Percentiles rank a stretch among this genome's conserved stretches.
Evolutionary conservation across 1,284 basidiomycete genomes (phyloP).

Genomic region (Inonotus hispidus): DNA sequence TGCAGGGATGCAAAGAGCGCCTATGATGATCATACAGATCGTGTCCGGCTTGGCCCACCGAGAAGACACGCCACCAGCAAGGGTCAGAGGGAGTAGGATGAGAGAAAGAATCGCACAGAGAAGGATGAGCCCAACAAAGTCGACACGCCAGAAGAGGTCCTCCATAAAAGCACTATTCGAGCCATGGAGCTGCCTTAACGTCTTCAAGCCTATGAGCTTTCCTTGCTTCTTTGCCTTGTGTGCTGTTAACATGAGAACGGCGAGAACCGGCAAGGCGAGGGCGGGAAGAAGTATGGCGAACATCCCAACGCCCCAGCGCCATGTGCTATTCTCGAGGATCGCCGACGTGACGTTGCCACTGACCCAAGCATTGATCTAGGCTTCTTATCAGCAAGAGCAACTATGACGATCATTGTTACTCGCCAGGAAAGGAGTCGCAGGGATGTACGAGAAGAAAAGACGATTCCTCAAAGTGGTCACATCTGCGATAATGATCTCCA

Average conservation of each 20-base stretch:
- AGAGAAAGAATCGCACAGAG: constrained; percentile 29
- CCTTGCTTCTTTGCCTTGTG: constrained; percentile 23
- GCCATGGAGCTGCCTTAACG: constrained; percentile 23
- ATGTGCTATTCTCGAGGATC: constrained; percentile 27
- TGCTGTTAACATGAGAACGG: constrained; percentile 28
- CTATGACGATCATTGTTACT: neutral
- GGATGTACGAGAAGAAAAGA: constrained; percentile 35
- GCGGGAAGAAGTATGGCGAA: constrained; percentile 37
- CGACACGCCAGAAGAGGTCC: constrained; percentile 35
- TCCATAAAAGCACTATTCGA: constrained; percentile 20
- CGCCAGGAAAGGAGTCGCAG: constrained; percentile 29
- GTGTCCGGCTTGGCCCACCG: constrained; percentile 30
- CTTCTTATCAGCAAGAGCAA: neutral
- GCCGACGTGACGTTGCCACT: constrained; percentile 30
- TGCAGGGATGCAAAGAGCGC: constrained; percentile 29
- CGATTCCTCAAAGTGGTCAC: constrained; percentile 33
- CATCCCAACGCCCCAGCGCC: constrained; percentile 37
- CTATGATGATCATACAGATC: constrained; percentile 35
- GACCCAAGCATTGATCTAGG: constrained; percentile 36
- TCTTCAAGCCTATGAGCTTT: constrained; percentile 25
- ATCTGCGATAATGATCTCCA: constrained; percentile 37
- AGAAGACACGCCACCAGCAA: constrained; percentile 29
- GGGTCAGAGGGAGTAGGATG: constrained; percentile 34
- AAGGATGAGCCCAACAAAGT: constrained; percentile 33
- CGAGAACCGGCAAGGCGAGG: constrained; percentile 28